These are phyloP conservation scores for Ceratocystis ficicola DNA, from an alignment of 2,329 filamentous ascomycete genomes.

Conservation along the genomic window DNA sequence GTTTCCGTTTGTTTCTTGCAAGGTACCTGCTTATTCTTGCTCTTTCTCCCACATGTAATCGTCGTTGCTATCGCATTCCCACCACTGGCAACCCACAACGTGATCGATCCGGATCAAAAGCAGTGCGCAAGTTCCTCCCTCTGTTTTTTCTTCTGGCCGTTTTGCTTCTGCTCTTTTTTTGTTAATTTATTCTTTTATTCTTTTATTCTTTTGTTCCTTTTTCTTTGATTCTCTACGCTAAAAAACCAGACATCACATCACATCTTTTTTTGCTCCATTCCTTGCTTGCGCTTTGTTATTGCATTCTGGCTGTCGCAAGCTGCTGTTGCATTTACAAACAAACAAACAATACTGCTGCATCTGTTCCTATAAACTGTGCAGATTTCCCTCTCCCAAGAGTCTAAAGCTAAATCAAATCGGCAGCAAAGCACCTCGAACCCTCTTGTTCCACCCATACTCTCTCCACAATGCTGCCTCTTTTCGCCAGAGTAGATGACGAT, in stretches of 20 bases:
- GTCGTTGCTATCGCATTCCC: not conserved
- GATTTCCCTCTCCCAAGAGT: not conserved
- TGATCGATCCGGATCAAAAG: not conserved
- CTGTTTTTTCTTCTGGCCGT: not conserved
- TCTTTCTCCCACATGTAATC: not conserved
- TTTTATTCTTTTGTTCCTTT: not conserved
- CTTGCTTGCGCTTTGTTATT: not conserved
- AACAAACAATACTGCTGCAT: not conserved
- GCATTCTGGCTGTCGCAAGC: not conserved
- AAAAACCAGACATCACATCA: too few species aligned
- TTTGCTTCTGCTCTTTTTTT: not conserved
- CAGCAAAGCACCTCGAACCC: not conserved
- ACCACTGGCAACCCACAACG: slow-evolving; percentile 1
- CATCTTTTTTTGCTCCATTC: not conserved
- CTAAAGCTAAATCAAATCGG: not conserved
- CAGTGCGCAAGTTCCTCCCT: not conserved
- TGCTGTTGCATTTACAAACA: not conserved
- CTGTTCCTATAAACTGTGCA: not conserved
- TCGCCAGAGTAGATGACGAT: not conserved
- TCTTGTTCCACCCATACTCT: not conserved
- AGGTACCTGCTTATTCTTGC: not conserved
- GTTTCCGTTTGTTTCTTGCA: not conserved
- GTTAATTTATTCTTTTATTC: slow-evolving; percentile 1
- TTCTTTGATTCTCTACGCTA: not conserved
- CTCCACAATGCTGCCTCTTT: slow-evolving; percentile 3